Evolutionary conservation across 1,284 basidiomycete species (phyloP), one percentile per base, ranked within the genome.

Genomic region (Sanghuangporus baumii): DNA sequence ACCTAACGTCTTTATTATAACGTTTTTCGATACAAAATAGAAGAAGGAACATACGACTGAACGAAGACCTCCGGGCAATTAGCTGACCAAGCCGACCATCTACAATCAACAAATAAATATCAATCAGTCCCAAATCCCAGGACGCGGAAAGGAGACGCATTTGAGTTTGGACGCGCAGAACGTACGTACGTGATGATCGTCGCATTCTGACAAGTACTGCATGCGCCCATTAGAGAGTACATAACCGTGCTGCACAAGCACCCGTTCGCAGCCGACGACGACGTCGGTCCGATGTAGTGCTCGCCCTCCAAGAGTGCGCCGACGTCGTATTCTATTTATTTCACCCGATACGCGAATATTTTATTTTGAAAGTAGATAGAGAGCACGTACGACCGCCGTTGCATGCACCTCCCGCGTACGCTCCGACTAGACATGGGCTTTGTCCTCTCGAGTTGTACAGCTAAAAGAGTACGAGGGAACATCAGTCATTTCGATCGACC

Each of bases 401-500:
- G 43, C 66, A 66, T 16, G 57, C 59, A 18, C 59, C 62, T 60
- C 51, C 61, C 11, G 66, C 16, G 43, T 66, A 68, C 31, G 67
- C 60, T 41, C 59, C 64, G 31, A 68, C 65, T 2, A 63, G 62
- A 57, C 76, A 77, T 9, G 75, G 75, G 54, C 67, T 73, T 62
- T 76, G 73, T 8, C 63, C 59, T 2, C 68, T 66, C 1, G 74
- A 71, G 63, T 74, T 77, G 61, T 66, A 72, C 20, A 69, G 63
- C 75, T 77, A 54, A 7, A 43, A 18, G 36, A 6, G 8, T 20
- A 40, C 37, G 18, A 40, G 48, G 16, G 5, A 23, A n/a, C 16
- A 20, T 37, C 16, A 12, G 16, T 18, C 26, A 54, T 1, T 50
- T 26, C 6, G 31, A 38, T 58, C 37, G 26, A 55, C 20, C 26